phyloP scores from a whole-genome alignment of 2,329 filamentous ascomycete species.

The Exophiala alcalophila region DNA sequence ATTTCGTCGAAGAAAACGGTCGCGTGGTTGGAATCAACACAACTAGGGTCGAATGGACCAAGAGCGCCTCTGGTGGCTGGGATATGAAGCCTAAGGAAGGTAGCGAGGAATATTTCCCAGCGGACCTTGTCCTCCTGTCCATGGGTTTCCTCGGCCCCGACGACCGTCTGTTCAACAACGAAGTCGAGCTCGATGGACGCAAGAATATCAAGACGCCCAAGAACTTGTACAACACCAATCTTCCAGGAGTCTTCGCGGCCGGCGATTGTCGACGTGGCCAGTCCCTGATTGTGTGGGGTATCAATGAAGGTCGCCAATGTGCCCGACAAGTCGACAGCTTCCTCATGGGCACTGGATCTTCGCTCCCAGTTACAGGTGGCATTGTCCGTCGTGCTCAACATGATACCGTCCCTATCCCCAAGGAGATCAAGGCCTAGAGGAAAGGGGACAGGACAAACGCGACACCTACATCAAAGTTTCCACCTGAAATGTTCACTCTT shows the following conservation, averaged over 20 bases:
- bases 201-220: slow-evolving; percentile 95
- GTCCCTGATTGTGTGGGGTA: slow-evolving; percentile 96
- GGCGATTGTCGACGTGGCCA: slow-evolving; percentile 94
- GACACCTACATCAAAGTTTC: slow-evolving; percentile 16
- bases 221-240: slow-evolving; percentile 83
- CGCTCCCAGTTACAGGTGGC: slow-evolving; percentile 84
- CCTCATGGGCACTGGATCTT: slow-evolving; percentile 71
- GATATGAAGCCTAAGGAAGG: slow-evolving; percentile 98
- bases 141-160: slow-evolving; percentile 98
- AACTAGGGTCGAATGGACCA: slow-evolving; percentile 92
- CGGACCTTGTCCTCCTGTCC: slow-evolving; percentile 86
- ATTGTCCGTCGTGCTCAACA: slow-evolving; percentile 76
- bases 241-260: slow-evolving; percentile 85
- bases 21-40: slow-evolving; percentile 96
- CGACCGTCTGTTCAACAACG: slow-evolving; percentile 79
- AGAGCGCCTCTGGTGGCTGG: slow-evolving; percentile 84
- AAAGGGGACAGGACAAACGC: slow-evolving; percentile 25
- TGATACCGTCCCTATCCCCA: slow-evolving; percentile 39
- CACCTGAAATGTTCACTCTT: slow-evolving; percentile 15
- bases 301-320: slow-evolving; percentile 92
- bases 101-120: slow-evolving; percentile 92
- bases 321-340: slow-evolving; percentile 89
- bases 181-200: slow-evolving; percentile 83
- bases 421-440: slow-evolving; percentile 22
- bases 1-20: slow-evolving; percentile 90